Base-by-base conservation (phyloP, 768 basidiomycete species). In the Lactarius sanguifluus region DNA sequence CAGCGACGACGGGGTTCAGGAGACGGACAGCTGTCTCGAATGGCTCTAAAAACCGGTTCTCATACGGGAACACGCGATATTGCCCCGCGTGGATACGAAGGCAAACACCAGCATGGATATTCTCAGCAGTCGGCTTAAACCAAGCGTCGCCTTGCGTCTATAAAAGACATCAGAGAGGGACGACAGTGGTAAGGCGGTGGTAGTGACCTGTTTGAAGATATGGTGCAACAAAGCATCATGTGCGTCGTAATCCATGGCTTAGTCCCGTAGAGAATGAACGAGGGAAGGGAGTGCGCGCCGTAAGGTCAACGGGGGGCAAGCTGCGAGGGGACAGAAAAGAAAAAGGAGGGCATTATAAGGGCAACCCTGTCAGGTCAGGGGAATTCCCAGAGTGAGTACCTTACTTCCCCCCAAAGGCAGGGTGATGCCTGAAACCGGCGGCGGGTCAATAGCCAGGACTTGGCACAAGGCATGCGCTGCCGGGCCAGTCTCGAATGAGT, bases 71-170 rank as follows among this genome's bases (percentile, higher is more conserved):
- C 47, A 90, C 85, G 41, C 93, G 85, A 75, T 89, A 93, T 63
- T 83, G 81, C 52, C 86, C 86, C 15, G 84, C 79, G 57, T 86
- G 83, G 25, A 90, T 83, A 52, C 91, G 82, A n/a, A 93, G 76
- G 73, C 89, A 92, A 68, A 93, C 90, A 56, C 91, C 91, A 0
- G 86, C 88, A 65, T 89, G 85, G 61, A 91, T 79, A 72, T 91
- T 92, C 76, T 93, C 91, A 71, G 90, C 89, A 0, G 90, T 84
- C 3, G 90, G 90, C 72, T 91, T 92, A 76, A 92, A 92, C 91
- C 91, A 92, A 7, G 91, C 88, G 65, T 91, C 90, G 3, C 87
- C 86, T 73, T 91, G 89, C 0, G 91, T 92, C 89, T 91, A 78
- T 25, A 77, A 65, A 56, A 73, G 70, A 66, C 73, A 69, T 36